Evolutionary conservation across 2,329 filamentous ascomycete species (phyloP).

Genomic region (Dactylonectria estremocensis): DNA sequence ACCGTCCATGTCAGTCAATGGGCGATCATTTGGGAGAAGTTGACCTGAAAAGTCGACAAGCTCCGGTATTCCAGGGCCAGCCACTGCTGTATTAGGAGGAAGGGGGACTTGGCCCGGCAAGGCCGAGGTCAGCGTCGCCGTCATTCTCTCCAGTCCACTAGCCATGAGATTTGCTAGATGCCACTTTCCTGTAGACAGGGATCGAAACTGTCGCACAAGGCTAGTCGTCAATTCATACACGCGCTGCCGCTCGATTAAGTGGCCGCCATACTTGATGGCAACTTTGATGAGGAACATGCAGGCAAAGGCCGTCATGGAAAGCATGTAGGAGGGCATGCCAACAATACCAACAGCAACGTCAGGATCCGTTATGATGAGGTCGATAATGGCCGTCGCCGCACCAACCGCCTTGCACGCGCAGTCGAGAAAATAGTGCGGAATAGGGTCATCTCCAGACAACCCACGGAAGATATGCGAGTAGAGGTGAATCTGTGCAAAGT

Average conservation of each 20-base stretch:
- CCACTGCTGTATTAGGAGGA: conserved; percentile 15
- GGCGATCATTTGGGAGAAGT: conserved; percentile 38
- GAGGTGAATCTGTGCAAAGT: conserved; percentile 60
- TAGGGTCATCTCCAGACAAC: conserved; percentile 51
- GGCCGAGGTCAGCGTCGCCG: conserved; percentile 34
- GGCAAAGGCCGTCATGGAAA: conserved; percentile 68
- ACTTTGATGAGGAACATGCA: conserved; percentile 67
- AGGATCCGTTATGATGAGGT: conserved; percentile 59
- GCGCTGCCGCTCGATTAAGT: conserved; percentile 57
- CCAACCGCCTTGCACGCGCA: conserved; percentile 51
- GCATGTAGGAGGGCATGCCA: conserved; percentile 66
- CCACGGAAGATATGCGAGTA: conserved; percentile 61
- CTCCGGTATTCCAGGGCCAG: conserved; percentile 35
- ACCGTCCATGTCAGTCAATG: conserved; percentile 45
- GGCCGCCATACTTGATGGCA: conserved; percentile 59
- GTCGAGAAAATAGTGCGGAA: conserved; percentile 55
- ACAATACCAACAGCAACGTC: conserved; percentile 58
- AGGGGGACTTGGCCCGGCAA: conserved; percentile 34
- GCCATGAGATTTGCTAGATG: conserved; percentile 66
- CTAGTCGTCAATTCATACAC: conserved; percentile 58
- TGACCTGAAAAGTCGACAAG: conserved; percentile 37
- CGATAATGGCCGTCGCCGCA: conserved; percentile 61
- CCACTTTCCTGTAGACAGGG: conserved; percentile 60
- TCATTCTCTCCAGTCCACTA: conserved; percentile 61
- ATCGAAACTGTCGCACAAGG: conserved; percentile 59